These are phyloP conservation scores for Phaeosphaeria sp. DNA, from an alignment of 2,329 filamentous ascomycete species.

Conservation along the genomic window DNA sequence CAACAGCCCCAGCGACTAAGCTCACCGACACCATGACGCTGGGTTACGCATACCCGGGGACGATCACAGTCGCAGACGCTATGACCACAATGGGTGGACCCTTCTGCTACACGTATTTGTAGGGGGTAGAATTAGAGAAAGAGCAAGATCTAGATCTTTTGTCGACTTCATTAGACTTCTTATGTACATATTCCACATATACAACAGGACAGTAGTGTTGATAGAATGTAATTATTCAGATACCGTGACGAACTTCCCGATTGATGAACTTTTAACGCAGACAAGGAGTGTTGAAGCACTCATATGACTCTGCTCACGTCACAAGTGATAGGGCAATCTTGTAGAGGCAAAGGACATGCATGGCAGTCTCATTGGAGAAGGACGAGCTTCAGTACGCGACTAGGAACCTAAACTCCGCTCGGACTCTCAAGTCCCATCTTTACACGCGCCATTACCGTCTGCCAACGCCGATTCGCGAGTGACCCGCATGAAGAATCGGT, in stretches of 20 bases:
- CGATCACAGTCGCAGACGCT: conserved; percentile 47
- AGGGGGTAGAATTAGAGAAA: conserved; percentile 1
- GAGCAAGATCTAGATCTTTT: neutral
- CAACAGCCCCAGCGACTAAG: conserved; percentile 53
- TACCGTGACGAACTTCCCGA: neutral
- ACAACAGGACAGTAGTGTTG: neutral
- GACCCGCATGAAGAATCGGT: conserved; percentile 24
- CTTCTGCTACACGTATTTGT: conserved; percentile 57
- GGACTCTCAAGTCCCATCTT: neutral
- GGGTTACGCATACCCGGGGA: conserved; percentile 43
- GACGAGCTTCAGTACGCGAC: neutral
- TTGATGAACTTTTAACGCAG: too few species aligned
- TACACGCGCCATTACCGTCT: neutral
- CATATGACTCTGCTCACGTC: neutral
- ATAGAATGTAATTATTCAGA: neutral
- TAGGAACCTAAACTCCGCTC: neutral
- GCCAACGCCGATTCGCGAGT: conserved; percentile 24
- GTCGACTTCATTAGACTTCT: conserved; percentile 2
- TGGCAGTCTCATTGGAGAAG: neutral
- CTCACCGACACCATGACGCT: conserved; percentile 53
- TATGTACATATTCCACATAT: neutral
- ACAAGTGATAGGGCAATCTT: neutral
- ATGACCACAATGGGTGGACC: conserved; percentile 55
- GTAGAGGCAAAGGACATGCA: neutral
- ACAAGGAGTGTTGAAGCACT: neutral